These are phyloP conservation scores for Tinospora cordifolia DNA, from an alignment of 164 flowering plant genomes.

Conservation along the genomic window DNA sequence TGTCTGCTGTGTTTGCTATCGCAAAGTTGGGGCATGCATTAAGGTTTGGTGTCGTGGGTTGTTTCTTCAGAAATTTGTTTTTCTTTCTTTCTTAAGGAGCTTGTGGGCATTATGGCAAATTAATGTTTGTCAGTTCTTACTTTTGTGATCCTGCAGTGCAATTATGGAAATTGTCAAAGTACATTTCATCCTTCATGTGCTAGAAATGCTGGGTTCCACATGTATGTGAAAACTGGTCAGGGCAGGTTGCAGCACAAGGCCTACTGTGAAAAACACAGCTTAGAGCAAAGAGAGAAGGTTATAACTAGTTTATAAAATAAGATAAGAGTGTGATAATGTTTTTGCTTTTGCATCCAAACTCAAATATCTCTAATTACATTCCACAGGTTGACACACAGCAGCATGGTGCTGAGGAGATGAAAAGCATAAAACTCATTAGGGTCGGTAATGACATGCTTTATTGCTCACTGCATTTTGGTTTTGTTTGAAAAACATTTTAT, in stretches of 20 bases:
- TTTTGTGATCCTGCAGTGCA: slow-evolving; percentile 52
- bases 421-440: slow-evolving; percentile 70
- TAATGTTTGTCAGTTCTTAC: neutral
- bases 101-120: neutral
- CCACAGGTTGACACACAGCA: slow-evolving; percentile 62
- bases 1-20: slow-evolving; percentile 54
- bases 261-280: slow-evolving; percentile 82
- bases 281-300: slow-evolving; percentile 86
- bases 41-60: slow-evolving; percentile 43
- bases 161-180: slow-evolving; percentile 72
- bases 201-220: slow-evolving; percentile 63
- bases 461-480: neutral
- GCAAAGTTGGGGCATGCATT: slow-evolving; percentile 63
- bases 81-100: neutral
- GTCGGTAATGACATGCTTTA: slow-evolving; percentile 32
- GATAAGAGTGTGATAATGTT: neutral
- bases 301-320: slow-evolving; percentile 1
- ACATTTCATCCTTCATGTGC: slow-evolving; percentile 92
- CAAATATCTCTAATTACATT: slow-evolving; percentile 7
- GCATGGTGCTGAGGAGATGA: slow-evolving; percentile 68
- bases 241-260: slow-evolving; percentile 82
- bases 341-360: neutral
- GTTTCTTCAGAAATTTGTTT: neutral
- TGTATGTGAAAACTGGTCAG: slow-evolving; percentile 51
- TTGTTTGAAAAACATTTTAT: neutral